Percentiles rank a stretch among this genome's conserved stretches.
Evolutionary conservation across 2,329 filamentous ascomycete genomes (phyloP).

Genomic region (Claviceps arundinis): DNA sequence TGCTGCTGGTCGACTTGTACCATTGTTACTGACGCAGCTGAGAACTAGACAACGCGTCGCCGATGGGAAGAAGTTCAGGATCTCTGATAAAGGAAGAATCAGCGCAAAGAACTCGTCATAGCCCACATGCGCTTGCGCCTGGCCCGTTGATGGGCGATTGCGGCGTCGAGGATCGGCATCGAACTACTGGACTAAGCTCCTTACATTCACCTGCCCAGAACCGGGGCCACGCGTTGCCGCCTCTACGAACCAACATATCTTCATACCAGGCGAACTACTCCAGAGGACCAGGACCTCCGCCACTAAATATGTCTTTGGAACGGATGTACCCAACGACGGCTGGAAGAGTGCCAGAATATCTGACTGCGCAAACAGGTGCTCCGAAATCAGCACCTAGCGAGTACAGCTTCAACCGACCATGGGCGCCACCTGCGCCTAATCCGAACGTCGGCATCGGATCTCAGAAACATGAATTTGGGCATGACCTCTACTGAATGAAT

Average conservation of each 20-base stretch:
- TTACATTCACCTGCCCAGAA: slow-evolving; percentile 26
- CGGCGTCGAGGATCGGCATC: slow-evolving; percentile 17
- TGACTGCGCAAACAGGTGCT: slow-evolving; percentile 40
- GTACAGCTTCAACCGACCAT: slow-evolving; percentile 38
- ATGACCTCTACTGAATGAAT: background rate
- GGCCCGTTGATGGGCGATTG: slow-evolving; percentile 33
- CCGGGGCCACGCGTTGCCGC: slow-evolving; percentile 30
- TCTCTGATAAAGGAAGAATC: slow-evolving; percentile 22
- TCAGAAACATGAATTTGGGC: slow-evolving; percentile 1
- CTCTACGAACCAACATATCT: slow-evolving; percentile 1
- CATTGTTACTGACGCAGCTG: background rate
- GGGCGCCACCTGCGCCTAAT: slow-evolving; percentile 13
- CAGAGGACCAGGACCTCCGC: slow-evolving; percentile 39
- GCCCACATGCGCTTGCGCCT: slow-evolving; percentile 35
- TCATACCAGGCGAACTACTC: slow-evolving; percentile 30
- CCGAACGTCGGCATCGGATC: background rate
- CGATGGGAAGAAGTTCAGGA: slow-evolving; percentile 26
- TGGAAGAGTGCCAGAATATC: slow-evolving; percentile 30
- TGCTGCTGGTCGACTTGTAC: background rate
- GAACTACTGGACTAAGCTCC: slow-evolving; percentile 14
- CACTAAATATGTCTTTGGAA: slow-evolving; percentile 32
- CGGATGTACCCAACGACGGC: slow-evolving; percentile 15
- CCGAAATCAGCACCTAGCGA: slow-evolving; percentile 40
- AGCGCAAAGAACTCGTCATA: slow-evolving; percentile 30
- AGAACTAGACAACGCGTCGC: background rate